Percentiles rank a stretch among this genome's conserved stretches.
These are phyloP conservation scores for Alternaria sp. DNA, from an alignment of 2,329 filamentous ascomycete genomes.

Conservation along the genomic window DNA sequence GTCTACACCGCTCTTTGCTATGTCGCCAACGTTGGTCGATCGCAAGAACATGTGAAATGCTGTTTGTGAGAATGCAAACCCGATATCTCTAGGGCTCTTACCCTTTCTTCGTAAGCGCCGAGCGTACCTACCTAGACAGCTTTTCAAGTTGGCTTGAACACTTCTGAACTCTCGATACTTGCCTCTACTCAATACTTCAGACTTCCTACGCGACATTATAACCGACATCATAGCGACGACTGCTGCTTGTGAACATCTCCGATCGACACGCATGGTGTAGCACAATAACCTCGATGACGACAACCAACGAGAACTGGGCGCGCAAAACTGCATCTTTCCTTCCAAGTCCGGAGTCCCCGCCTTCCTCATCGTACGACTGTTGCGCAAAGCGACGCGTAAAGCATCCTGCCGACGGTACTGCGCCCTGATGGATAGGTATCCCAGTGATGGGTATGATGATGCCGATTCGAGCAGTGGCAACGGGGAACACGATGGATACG, in stretches of 20 bases:
- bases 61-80: rapidly evolving
- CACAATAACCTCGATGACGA: background rate
- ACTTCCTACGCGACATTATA: too few species aligned
- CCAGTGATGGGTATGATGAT: background rate
- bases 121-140: too few species aligned
- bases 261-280: background rate
- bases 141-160: too few species aligned
- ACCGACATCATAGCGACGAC: too few species aligned
- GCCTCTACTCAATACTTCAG: too few species aligned
- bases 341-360: background rate
- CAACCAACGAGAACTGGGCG: background rate
- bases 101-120: too few species aligned
- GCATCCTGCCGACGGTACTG: background rate
- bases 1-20: background rate
- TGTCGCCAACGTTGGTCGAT: too few species aligned
- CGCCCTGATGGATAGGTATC: background rate
- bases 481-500: background rate
- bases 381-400: background rate
- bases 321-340: background rate
- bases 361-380: background rate
- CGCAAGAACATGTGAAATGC: background rate
- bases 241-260: background rate
- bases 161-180: too few species aligned
- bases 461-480: background rate
- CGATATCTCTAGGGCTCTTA: too few species aligned